Evolutionary conservation across 345 rosid genomes (phyloP).

Genomic region (Pugionium dolabratum): DNA sequence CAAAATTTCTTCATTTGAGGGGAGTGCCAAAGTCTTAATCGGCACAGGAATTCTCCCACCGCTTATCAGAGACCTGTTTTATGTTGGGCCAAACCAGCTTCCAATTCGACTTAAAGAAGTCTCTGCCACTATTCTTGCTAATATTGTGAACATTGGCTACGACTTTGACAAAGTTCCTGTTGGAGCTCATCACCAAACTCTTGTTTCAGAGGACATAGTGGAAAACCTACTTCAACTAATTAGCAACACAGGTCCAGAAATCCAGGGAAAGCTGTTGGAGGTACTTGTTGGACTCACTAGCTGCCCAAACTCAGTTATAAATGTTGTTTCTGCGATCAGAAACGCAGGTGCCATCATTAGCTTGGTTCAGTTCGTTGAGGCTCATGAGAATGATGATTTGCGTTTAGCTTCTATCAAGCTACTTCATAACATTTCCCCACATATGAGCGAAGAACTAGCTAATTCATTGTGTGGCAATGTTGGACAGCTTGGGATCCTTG

Average conservation of each 20-base stretch:
- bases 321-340: slow-evolving; percentile 79
- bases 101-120: slow-evolving; percentile 91
- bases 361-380: slow-evolving; percentile 97
- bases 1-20: slow-evolving; percentile 78
- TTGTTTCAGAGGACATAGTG: slow-evolving; percentile 79
- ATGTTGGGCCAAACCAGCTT: slow-evolving; percentile 67
- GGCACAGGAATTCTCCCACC: slow-evolving; percentile 89
- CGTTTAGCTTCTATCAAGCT: slow-evolving; percentile 86
- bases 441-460: slow-evolving; percentile 84
- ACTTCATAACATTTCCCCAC: slow-evolving; percentile 78
- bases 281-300: slow-evolving; percentile 92
- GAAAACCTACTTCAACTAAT: slow-evolving; percentile 79
- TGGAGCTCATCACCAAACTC: slow-evolving; percentile 71
- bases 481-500: slow-evolving; percentile 81
- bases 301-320: slow-evolving; percentile 55
- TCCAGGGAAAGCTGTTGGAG: slow-evolving; percentile 94
- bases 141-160: slow-evolving; percentile 70
- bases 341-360: slow-evolving; percentile 89
- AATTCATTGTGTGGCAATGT: slow-evolving; percentile 71
- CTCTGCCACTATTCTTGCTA: slow-evolving; percentile 91
- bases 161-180: slow-evolving; percentile 67
- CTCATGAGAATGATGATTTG: slow-evolving; percentile 49
- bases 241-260: slow-evolving; percentile 95
- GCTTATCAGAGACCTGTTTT: slow-evolving; percentile 80
- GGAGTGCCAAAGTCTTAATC: slow-evolving; percentile 79